Evolutionary conservation across 192 early-diverging fungal genomes (phyloP), one percentile per base, ranked within the genome.

Genomic region (Dispira parvispora): DNA sequence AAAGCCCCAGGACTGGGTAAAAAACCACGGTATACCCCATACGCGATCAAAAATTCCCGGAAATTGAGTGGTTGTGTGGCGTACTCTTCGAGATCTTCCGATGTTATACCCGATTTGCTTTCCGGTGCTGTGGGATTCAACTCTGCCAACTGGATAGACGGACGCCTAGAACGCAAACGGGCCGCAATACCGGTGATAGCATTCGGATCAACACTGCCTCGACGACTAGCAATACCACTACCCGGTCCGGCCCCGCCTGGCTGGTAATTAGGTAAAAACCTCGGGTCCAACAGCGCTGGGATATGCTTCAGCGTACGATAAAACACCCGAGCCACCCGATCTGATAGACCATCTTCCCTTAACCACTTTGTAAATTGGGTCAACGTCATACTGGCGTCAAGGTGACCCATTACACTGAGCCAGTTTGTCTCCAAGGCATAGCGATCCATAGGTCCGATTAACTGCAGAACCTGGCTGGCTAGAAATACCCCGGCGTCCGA

Each of bases 361-460:
- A 60, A 43, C 21, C 32, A 38, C 32, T 38, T 38, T 14, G 32
- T 60, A 21, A 60, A 60, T 3, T 60, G 10, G 13, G 38, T 8
- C 13, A 60, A 43, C 3, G 27, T 60, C 32, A 60, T 12, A 27
- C 32, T 4, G 1, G 57, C 57, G 38, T 60, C 38, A 21, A 16
- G 11, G 32, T 43, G 25, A 16, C 57, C 57, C 2, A 60, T 10
- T 18, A 42, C 57, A 13, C 32, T 27, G 8, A 42, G 14, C 57
- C 57, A 60, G 32, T 60, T 60, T 1, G 42, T 43, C 38, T 60
- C 57, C 38, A 60, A 8, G 32, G 32, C 57, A 18, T 60, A 60
- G n/a, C 57, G 57, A 21, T 60, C 57, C 12, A 60, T 60, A 18
- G 57, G 57, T 43, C 57, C 57, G 6, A 43, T 60, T n/a, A 60